Percentiles rank a stretch among this genome's conserved stretches.
Evolutionary conservation across 106 monocot species (phyloP).

Genomic region (Platanthera zijinensis): DNA sequence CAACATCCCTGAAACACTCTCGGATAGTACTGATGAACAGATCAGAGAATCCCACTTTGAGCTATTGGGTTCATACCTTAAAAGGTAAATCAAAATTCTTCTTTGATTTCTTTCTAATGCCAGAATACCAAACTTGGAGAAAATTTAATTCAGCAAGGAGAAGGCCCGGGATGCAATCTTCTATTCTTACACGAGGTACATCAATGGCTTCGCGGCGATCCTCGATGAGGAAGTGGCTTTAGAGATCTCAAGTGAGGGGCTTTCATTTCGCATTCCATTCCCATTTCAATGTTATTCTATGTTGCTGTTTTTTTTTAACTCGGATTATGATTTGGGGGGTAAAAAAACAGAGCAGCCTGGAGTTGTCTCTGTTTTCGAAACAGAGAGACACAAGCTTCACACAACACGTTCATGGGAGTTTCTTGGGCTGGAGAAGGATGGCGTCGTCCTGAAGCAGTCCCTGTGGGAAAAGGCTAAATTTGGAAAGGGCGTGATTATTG

Average conservation of each 20-base stretch:
- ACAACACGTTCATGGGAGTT: constrained; percentile 71
- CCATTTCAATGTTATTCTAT: not conserved
- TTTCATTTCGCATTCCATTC: not conserved
- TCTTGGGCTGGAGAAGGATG: constrained; percentile 30
- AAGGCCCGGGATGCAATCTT: constrained; percentile 27
- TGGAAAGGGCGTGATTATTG: constrained; percentile 64
- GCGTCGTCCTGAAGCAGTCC: constrained; percentile 25
- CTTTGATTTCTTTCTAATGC: not conserved
- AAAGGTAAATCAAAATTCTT: constrained; percentile 4
- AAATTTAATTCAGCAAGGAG: constrained; percentile 19
- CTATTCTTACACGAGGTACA: constrained; percentile 25
- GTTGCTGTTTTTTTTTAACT: not conserved
- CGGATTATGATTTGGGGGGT: not conserved
- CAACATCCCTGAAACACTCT: constrained; percentile 3
- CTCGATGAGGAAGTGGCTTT: constrained; percentile 29
- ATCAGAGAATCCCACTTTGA: constrained; percentile 18
- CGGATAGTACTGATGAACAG: not conserved
- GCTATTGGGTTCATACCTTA: constrained; percentile 17
- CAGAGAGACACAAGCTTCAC: constrained; percentile 40
- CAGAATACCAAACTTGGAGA: not conserved
- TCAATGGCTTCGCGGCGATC: constrained; percentile 38
- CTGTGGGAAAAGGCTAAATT: constrained; percentile 57
- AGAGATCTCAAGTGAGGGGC: constrained; percentile 21
- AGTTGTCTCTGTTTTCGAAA: constrained; percentile 50
- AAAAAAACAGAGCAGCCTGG: constrained; percentile 27